Base-by-base conservation (phyloP, 495 filamentous ascomycete species). In the Annulohypoxylon stygium region DNA sequence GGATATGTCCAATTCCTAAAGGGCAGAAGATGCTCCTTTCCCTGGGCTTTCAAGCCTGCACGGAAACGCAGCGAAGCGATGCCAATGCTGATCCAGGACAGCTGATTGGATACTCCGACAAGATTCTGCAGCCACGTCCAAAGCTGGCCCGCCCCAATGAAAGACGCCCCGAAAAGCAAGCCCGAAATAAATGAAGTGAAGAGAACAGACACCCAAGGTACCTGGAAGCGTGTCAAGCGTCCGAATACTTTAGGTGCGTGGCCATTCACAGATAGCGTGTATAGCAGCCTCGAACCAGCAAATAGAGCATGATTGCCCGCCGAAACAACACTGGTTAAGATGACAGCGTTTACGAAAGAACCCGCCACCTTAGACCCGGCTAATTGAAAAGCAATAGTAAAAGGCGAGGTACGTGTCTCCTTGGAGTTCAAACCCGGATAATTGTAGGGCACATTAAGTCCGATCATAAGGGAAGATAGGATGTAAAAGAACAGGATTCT, bases 1-100 rank as follows among this genome's bases (percentile, higher is more conserved):
- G 88, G 88, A 69, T 90, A 89, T 0, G 87, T 89, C 85, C 85
- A 89, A 75, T 90, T 90, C 55, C 84, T 86, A 77, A 88, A 91
- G 1, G 88, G 86, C 16, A 91, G 83, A 0, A 89, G 81, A 67
- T 89, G 85, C 45, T 86, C 85, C 47, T 88, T 85, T 16, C 83
- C 83, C 65, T 90, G 88, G 6, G 70, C 75, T 58, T 81, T 82
- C 57, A 91, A 78, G 11, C 82, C 88, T 12, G 81, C 74, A 23
- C 88, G 86, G 81, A 90, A 90, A 34, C 88, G 86, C 41, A 90
- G 79, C 3, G 87, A 89, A 4, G 88, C 85, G 48, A 90, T 76
- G 20, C 86, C 81, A 65, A 90, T 90, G 60, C 83, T 83, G 67
- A 87, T 83, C 88, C 88, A 90, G 39, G 86, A 86, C 4, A 90